Percentiles rank a stretch among this genome's conserved stretches.
phyloP scores from a whole-genome alignment of 2,329 filamentous ascomycete species.

The Pseudocercospora macadamiae region DNA sequence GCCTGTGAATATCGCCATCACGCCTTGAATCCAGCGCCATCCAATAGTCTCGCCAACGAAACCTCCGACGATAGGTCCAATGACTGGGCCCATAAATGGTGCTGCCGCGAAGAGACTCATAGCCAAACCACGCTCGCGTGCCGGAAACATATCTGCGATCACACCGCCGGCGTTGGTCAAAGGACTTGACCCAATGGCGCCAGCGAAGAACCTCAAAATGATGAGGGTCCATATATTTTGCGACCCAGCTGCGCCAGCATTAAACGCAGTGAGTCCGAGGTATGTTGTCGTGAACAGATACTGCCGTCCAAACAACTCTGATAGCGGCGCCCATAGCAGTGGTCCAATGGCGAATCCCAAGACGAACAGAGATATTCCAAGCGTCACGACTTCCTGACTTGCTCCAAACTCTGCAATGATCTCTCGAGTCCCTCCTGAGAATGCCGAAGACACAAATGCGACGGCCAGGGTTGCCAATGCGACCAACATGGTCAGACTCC shows the following conservation, averaged over 20 bases:
- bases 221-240: slow-evolving; percentile 50
- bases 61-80: slow-evolving; percentile 66
- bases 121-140: slow-evolving; percentile 52
- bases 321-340: slow-evolving; percentile 60
- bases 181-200: slow-evolving; percentile 48
- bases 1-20: slow-evolving; percentile 66
- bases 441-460: slow-evolving; percentile 70
- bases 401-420: slow-evolving; percentile 61
- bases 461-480: slow-evolving; percentile 70
- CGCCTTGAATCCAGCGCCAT: slow-evolving; percentile 70
- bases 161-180: slow-evolving; percentile 52
- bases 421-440: slow-evolving; percentile 59
- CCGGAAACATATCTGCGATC: slow-evolving; percentile 51
- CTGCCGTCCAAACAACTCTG: slow-evolving; percentile 61
- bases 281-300: slow-evolving; percentile 43
- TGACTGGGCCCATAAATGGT: slow-evolving; percentile 62
- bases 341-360: slow-evolving; percentile 62
- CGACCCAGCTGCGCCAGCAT: slow-evolving; percentile 47
- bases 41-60: slow-evolving; percentile 66
- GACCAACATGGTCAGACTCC: slow-evolving; percentile 65
- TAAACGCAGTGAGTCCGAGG: slow-evolving; percentile 43
- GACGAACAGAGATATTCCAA: slow-evolving; percentile 68
- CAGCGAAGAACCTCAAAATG: slow-evolving; percentile 51
- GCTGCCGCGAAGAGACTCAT: slow-evolving; percentile 67
- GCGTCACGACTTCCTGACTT: slow-evolving; percentile 57